These are phyloP conservation scores for Leccinellum rugosiceps DNA, from an alignment of 768 basidiomycete species.

Conservation along the genomic window DNA sequence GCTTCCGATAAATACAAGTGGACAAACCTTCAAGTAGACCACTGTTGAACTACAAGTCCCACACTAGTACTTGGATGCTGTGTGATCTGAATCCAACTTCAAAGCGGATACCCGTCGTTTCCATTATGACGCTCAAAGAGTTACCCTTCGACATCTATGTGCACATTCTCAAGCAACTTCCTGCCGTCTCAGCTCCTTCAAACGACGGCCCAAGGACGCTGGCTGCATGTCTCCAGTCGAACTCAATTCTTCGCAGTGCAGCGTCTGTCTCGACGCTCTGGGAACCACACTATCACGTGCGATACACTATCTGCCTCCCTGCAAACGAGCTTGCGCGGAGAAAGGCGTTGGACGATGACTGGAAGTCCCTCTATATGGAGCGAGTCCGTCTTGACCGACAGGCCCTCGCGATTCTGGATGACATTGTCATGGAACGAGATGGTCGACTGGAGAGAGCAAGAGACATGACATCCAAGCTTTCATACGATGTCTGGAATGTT, in stretches of 20 bases:
- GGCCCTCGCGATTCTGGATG: constrained; percentile 40
- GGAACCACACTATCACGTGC: constrained; percentile 49
- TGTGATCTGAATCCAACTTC: neutral
- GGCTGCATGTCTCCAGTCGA: constrained; percentile 38
- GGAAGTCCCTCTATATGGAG: constrained; percentile 44
- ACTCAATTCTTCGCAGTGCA: constrained; percentile 41
- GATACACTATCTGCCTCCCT: constrained; percentile 44
- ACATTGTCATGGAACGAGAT: constrained; percentile 36
- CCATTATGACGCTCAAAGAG: constrained; percentile 18
- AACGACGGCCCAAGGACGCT: constrained; percentile 34
- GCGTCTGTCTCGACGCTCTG: constrained; percentile 43
- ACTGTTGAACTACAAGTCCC: neutral
- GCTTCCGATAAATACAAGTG: neutral
- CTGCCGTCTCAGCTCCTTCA: constrained; percentile 23
- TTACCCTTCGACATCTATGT: constrained; percentile 37
- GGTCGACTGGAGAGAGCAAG: constrained; percentile 39
- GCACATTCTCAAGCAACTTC: constrained; percentile 36
- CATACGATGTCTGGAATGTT: constrained; percentile 56
- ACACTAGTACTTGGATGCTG: constrained; percentile 1
- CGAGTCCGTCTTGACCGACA: constrained; percentile 43
- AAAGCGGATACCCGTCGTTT: neutral
- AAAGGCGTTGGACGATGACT: constrained; percentile 34
- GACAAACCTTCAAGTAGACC: neutral
- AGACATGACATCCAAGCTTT: constrained; percentile 37
- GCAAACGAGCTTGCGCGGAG: constrained; percentile 36